A percentile compares a stretch with the other conserved stretches of the same genome.
These are phyloP conservation scores for Solanum hybrid DNA, from an alignment of 305 asterid species.

Conservation along the genomic window DNA sequence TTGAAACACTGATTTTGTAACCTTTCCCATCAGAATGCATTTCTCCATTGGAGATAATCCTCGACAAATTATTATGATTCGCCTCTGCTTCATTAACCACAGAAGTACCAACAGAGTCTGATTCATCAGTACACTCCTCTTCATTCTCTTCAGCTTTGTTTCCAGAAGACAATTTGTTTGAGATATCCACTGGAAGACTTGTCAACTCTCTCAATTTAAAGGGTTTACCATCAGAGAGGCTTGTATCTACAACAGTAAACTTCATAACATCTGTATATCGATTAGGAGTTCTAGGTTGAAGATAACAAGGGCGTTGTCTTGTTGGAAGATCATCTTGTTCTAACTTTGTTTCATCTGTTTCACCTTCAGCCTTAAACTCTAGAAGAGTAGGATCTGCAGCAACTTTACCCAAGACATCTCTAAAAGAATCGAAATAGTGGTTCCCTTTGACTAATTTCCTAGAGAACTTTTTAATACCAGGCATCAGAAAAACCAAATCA, in stretches of 20 bases:
- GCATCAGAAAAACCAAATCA: slow-evolving; percentile 53
- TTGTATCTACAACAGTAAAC: slow-evolving; percentile 61
- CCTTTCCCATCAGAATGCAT: slow-evolving; percentile 12
- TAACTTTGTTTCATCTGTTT: slow-evolving; percentile 15
- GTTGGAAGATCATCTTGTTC: slow-evolving; percentile 30
- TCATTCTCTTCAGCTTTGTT: slow-evolving; percentile 5
- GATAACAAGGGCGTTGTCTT: slow-evolving; percentile 34
- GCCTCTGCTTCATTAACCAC: slow-evolving; percentile 7
- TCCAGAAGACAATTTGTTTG: slow-evolving; percentile 7
- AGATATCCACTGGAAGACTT: slow-evolving; percentile 32
- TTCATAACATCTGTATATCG: slow-evolving; percentile 27
- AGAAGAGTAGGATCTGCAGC: slow-evolving; percentile 56
- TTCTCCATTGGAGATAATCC: slow-evolving; percentile 15
- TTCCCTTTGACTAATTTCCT: slow-evolving; percentile 48
- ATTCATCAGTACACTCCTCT: slow-evolving; percentile 28
- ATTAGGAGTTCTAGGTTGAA: slow-evolving; percentile 60
- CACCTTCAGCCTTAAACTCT: slow-evolving; percentile 40
- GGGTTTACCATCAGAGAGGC: slow-evolving; percentile 36
- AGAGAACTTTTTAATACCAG: slow-evolving; percentile 56
- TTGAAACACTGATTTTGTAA: slow-evolving; percentile 10
- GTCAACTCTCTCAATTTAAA: slow-evolving; percentile 41
- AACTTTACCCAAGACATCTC: slow-evolving; percentile 63
- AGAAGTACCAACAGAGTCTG: slow-evolving; percentile 18
- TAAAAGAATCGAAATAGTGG: slow-evolving; percentile 59
- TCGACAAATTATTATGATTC: slow-evolving; percentile 5